Evolutionary conservation across 2,329 filamentous ascomycete species (phyloP), one percentile per base, ranked within the genome.

Genomic region (Fusarium ramigenum): DNA sequence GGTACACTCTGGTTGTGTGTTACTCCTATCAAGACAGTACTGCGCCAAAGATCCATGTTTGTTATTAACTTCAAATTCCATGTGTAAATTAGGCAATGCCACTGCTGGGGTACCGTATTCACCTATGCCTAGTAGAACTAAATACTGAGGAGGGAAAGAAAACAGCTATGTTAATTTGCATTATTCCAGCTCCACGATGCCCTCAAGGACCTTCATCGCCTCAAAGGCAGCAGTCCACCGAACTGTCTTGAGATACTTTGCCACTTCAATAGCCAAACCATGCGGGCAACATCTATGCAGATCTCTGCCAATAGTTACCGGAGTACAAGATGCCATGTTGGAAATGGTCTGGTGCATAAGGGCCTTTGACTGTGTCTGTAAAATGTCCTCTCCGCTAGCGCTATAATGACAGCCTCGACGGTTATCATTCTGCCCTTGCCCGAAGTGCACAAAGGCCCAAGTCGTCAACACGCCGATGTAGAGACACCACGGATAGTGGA

Each of bases 401-500:
- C 18, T 53, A 25, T 28, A 23, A 37, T 37, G 50, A 9, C 50
- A 53, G 9, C 12, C 5, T 37, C 14, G 23, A 16, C 9, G 14
- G 3, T 6, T 7, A 11, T 16, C 12, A 0, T 5, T 7, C 4
- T 52, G n/a, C 11, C 8, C 19, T 9, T 21, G 34, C 2, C 34
- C 21, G 19, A 53, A 53, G 16, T 53, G 7, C 19, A 37, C 23
- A 53, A 37, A 28, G 0, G 50, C 50, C 50, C 50, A 53, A 4
- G 9, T 21, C 7, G 23, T 53, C 9, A 53, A 36, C 3, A 37
- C 50, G 0, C 34, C 34, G 4, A 53, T 39, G 5, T 53, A 53
- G 0, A 53, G 34, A 9, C 50, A 53, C 50, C 50, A 53, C 2
- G 50, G 19, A 2, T 53, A 39, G 0, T 53, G 50, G 2, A 53